Percentiles rank a stretch among this genome's conserved stretches.
Evolutionary conservation across 768 basidiomycete genomes (phyloP).

Genomic region (Dendrothele bispora): DNA sequence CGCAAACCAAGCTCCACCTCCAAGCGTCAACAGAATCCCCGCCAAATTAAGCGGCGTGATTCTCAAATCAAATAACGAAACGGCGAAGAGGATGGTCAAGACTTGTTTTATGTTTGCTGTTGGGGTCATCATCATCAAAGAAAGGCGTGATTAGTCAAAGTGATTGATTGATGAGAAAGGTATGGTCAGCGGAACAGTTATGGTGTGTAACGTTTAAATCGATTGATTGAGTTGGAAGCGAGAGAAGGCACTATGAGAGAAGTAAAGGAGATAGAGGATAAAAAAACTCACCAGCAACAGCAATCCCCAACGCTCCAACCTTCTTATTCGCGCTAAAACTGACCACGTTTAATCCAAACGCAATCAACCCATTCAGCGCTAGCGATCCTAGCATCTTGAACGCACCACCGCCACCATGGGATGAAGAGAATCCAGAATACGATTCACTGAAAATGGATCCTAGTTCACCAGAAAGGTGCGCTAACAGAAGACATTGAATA

Average conservation of each 20-base stretch:
- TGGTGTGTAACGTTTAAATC: too few species aligned
- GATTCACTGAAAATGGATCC: conserved; percentile 53
- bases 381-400: conserved; percentile 50
- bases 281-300: conserved; percentile 69
- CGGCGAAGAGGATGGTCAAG: conserved; percentile 82
- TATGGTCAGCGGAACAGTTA: too few species aligned
- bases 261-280: conserved; percentile 7
- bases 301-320: conserved; percentile 88
- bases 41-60: conserved; percentile 79
- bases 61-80: conserved; percentile 78
- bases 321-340: conserved; percentile 96
- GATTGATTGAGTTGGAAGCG: too few species aligned
- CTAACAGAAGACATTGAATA: conserved; percentile 79
- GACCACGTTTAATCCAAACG: conserved; percentile 91
- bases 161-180: too few species aligned
- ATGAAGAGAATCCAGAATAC: conserved; percentile 37
- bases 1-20: conserved; percentile 85
- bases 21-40: conserved; percentile 82
- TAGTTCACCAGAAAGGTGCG: conserved; percentile 80
- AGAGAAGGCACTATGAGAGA: not conserved
- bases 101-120: conserved; percentile 92
- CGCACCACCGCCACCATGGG: too few species aligned
- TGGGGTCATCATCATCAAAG: too few species aligned
- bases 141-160: not conserved
- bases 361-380: conserved; percentile 78